Conservation (phyloP, 2,329 filamentous ascomycete species). For the Ophiocordyceps sinensis region DNA sequence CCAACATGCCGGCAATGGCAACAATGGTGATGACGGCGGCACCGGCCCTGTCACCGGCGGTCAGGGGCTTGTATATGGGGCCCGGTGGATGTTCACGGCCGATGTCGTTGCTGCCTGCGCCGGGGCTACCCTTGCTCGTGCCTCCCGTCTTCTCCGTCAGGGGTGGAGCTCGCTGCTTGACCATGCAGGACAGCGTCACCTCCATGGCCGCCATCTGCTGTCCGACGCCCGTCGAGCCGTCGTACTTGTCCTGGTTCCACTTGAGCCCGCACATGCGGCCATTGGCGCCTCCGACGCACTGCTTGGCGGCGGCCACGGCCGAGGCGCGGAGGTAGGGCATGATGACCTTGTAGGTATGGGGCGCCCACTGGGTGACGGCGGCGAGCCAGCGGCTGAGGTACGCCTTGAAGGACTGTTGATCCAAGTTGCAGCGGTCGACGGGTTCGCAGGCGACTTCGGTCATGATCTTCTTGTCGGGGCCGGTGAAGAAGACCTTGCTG, state of each 20-base stretch:
- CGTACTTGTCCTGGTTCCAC: constrained; percentile 42
- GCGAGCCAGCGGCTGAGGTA: constrained; percentile 49
- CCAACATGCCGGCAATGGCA: constrained; percentile 37
- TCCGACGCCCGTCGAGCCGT: constrained; percentile 47
- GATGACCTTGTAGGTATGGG: constrained; percentile 38
- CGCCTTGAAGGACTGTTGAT: constrained; percentile 50
- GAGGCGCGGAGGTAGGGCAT: constrained; percentile 39
- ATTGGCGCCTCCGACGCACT: constrained; percentile 43
- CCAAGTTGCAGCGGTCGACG: constrained; percentile 43
- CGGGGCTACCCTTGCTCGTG: constrained; percentile 33
- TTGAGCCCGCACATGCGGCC: constrained; percentile 44
- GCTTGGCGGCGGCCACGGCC: constrained; percentile 39
- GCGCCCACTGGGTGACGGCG: constrained; percentile 47
- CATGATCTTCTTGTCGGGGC: constrained; percentile 40
- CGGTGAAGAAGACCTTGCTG: constrained; percentile 39
- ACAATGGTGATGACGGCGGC: constrained; percentile 50
- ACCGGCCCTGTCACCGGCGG: constrained; percentile 50
- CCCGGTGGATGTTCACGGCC: constrained; percentile 18
- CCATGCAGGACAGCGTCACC: constrained; percentile 46
- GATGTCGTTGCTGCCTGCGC: constrained; percentile 30
- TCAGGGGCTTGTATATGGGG: constrained; percentile 17
- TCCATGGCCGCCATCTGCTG: constrained; percentile 60
- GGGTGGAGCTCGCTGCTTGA: constrained; percentile 26
- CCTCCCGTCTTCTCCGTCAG: constrained; percentile 41
- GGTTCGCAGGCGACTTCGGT: constrained; percentile 52